Evolutionary conservation across 352 stramenopile genomes (phyloP), one percentile per base, ranked within the genome.

Genomic region (Phytophthora sansomeana): DNA sequence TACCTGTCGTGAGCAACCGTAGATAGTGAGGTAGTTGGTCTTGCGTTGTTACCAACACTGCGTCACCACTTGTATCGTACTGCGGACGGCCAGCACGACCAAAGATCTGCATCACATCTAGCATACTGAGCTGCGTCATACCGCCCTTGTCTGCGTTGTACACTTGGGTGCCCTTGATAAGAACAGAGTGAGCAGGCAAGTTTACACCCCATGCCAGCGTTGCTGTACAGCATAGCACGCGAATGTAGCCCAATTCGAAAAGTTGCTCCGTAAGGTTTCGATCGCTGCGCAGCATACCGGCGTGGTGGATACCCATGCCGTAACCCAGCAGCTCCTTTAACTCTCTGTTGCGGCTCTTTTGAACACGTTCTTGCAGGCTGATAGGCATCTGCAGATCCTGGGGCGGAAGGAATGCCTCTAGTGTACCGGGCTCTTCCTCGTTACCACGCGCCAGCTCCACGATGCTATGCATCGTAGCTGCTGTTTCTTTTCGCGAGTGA

Each of bases 21-120:
- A 99, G 72, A 66, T 99, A 99, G 46, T 98, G 81, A 32, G 89
- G 80, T 6, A 98, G 70, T 54, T 97, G 85, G 32, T 97, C 88
- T 62, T 99, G 90, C 44, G 96, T 97, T 5, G 98, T 99, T 55
- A 99, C 98, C n/a, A 99, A 72, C 55, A 98, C 98, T 6, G 97
- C 98, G 71, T 99, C 97, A 63, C 98, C 98, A 50, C 85, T 97
- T n/a, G 85, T 98, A 67, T 99, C 98, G 76, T 99, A 99, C 83
- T 99, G 97, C n/a, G 98, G 98, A 30, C 98, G 89, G 47, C 98
- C 98, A 5, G 98, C 98, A 54, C 98, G 86, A 43, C 98, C 98
- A 71, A 99, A 99, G 69, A 99, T 99, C 80, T 99, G 98, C 77
- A 99, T 97, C n/a, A 99, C 97, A 74, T 99, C 98, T 10, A 99